A percentile compares a stretch with the other conserved stretches of the same genome.
Conservation (phyloP, 345 rosid genomes). For the Salix viminalis region DNA sequence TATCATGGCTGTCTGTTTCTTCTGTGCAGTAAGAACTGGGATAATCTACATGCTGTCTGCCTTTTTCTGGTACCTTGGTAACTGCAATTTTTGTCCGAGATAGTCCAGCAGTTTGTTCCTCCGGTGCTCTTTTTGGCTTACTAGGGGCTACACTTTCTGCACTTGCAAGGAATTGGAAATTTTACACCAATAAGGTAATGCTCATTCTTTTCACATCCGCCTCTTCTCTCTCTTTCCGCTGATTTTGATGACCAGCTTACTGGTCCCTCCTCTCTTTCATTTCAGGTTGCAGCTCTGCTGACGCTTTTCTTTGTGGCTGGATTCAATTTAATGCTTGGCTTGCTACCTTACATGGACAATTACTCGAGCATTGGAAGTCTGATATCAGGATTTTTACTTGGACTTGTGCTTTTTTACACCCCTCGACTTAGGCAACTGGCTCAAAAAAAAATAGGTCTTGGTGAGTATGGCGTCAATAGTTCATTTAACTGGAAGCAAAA, state of each 20-base stretch:
- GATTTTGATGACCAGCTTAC: slow-evolving; percentile 6
- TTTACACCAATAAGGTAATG: slow-evolving; percentile 59
- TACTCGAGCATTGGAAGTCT: slow-evolving; percentile 76
- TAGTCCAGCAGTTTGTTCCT: slow-evolving; percentile 59
- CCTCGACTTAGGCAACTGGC: slow-evolving; percentile 47
- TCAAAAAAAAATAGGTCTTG: slow-evolving; percentile 45
- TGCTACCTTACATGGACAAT: slow-evolving; percentile 68
- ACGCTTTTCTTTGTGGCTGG: slow-evolving; percentile 39
- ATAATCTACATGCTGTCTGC: slow-evolving; percentile 63
- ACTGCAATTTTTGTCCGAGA: slow-evolving; percentile 58
- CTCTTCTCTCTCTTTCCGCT: neutral
- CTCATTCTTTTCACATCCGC: neutral
- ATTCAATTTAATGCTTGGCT: slow-evolving; percentile 58
- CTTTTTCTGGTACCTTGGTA: slow-evolving; percentile 52
- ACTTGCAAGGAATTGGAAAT: slow-evolving; percentile 60
- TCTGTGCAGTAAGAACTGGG: slow-evolving; percentile 62
- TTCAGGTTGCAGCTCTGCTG: slow-evolving; percentile 61
- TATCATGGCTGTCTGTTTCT: slow-evolving; percentile 11
- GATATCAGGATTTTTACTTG: slow-evolving; percentile 69
- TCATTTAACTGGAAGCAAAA: slow-evolving; percentile 48
- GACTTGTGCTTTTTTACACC: slow-evolving; percentile 55
- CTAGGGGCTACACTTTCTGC: slow-evolving; percentile 76
- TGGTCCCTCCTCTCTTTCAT: slow-evolving; percentile 21
- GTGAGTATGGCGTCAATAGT: slow-evolving; percentile 39
- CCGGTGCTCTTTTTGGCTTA: slow-evolving; percentile 68